phyloP scores from a whole-genome alignment of 495 filamentous ascomycete genomes.

The Tuber melanosporum region DNA sequence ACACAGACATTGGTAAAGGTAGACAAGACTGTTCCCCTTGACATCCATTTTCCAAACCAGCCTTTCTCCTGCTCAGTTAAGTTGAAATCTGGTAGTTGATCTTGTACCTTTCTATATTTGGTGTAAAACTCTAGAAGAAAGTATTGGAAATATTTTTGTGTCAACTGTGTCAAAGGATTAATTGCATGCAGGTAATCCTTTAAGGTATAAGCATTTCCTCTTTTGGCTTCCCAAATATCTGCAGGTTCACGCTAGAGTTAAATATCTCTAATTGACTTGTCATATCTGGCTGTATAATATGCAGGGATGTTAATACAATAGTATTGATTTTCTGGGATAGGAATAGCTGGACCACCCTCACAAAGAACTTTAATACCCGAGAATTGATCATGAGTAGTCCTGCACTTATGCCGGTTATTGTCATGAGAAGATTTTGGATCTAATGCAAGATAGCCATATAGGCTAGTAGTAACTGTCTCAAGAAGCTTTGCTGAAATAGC shows the following conservation, averaged over 20 bases:
- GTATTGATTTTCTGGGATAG: too few relatives aligned
- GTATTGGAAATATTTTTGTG: neutral
- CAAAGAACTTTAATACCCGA: accelerated
- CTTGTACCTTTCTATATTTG: neutral
- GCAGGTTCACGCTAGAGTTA: neutral
- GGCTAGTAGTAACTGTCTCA: too few relatives aligned
- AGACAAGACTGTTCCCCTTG: neutral
- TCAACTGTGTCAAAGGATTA: neutral
- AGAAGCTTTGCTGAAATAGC: too few relatives aligned
- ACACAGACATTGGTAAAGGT: neutral
- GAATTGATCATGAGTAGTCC: too few relatives aligned
- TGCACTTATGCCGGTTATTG: too few relatives aligned
- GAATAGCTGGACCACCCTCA: too few relatives aligned
- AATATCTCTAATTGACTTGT: neutral
- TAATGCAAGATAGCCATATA: too few relatives aligned
- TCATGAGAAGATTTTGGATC: too few relatives aligned
- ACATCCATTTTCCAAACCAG: neutral
- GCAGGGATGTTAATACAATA: too few relatives aligned
- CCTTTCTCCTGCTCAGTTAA: neutral
- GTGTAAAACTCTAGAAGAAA: neutral
- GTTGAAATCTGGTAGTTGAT: neutral
- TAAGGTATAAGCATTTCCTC: neutral
- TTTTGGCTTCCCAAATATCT: neutral
- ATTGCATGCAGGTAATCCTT: neutral
- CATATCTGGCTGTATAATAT: too few relatives aligned